These are phyloP conservation scores for Pythium monospermum DNA, from an alignment of 352 stramenopile genomes.

Conservation along the genomic window DNA sequence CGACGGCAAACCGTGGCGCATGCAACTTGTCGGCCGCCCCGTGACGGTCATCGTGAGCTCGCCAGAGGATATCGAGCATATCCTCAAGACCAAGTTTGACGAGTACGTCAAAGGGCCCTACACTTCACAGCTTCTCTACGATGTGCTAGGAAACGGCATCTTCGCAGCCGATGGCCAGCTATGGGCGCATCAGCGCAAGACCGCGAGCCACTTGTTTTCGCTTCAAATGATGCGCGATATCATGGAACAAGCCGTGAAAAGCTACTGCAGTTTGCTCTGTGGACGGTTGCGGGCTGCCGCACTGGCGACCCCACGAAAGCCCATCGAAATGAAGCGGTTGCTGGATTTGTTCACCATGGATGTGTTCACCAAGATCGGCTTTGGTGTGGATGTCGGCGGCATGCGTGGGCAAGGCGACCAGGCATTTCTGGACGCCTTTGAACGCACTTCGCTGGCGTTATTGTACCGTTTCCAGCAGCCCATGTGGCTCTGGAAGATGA, in stretches of 20 bases:
- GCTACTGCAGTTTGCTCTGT: constrained; percentile 24
- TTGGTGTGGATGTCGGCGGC: constrained; percentile 51
- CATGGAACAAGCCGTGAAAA: constrained; percentile 32
- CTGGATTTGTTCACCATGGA: constrained; percentile 62
- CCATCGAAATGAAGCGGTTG: constrained; percentile 32
- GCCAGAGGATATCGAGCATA: constrained; percentile 31
- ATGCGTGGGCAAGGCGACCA: constrained; percentile 28
- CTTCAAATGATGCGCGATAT: constrained; percentile 45
- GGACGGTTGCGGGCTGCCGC: constrained; percentile 15
- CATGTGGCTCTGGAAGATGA: constrained; percentile 43
- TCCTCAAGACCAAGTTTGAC: constrained; percentile 49
- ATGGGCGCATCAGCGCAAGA: constrained; percentile 71
- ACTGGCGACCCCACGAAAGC: background rate
- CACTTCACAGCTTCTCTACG: constrained; percentile 31
- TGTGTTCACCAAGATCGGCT: constrained; percentile 66
- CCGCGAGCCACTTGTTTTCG: constrained; percentile 83
- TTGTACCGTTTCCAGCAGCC: constrained; percentile 37
- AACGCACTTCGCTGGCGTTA: constrained; percentile 29
- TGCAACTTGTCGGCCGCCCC: constrained; percentile 31
- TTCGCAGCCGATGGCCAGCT: constrained; percentile 45
- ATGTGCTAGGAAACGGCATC: constrained; percentile 67
- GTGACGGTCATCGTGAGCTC: constrained; percentile 31
- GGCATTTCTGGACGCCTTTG: constrained; percentile 43
- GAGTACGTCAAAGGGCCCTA: constrained; percentile 48
- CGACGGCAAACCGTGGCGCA: constrained; percentile 36